A percentile compares a stretch with the other conserved stretches of the same genome.
phyloP scores from a whole-genome alignment of 2,329 filamentous ascomycete genomes.

The Colletotrichum sp. region DNA sequence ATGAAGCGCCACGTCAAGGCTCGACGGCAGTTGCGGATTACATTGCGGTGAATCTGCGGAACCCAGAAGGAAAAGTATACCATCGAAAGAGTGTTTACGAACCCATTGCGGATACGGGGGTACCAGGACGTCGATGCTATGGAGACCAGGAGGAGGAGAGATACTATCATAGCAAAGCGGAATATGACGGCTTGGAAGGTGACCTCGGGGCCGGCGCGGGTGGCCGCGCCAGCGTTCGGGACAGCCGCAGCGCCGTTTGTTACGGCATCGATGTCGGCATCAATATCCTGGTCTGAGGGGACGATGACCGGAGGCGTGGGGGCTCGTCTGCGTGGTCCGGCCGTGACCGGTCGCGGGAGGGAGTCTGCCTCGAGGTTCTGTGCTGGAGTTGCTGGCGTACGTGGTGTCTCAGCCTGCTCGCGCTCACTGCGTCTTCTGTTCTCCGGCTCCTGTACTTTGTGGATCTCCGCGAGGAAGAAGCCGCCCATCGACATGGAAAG shows the following conservation, averaged over 20 bases:
- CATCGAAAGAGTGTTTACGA: slow-evolving; percentile 70
- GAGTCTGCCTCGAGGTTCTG: slow-evolving; percentile 30
- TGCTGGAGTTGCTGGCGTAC: slow-evolving; percentile 27
- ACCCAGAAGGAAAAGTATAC: slow-evolving; percentile 89
- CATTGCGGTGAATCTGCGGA: slow-evolving; percentile 91
- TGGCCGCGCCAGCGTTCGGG: slow-evolving; percentile 18
- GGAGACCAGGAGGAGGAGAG: slow-evolving; percentile 62
- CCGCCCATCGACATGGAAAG: slow-evolving; percentile 63
- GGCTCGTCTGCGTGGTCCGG: slow-evolving; percentile 26
- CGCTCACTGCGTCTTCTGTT: slow-evolving; percentile 45
- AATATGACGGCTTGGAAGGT: slow-evolving; percentile 63
- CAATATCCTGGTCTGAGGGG: slow-evolving; percentile 68
- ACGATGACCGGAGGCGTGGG: slow-evolving; percentile 58
- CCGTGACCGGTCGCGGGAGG: slow-evolving; percentile 48
- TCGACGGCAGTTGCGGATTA: slow-evolving; percentile 87
- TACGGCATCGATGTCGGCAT: slow-evolving; percentile 56
- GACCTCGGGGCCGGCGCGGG: slow-evolving; percentile 25
- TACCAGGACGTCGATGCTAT: slow-evolving; percentile 68
- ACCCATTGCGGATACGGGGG: slow-evolving; percentile 55
- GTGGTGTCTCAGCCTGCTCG: slow-evolving; percentile 26
- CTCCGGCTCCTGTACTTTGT: slow-evolving; percentile 65
- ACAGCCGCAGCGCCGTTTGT: slow-evolving; percentile 30
- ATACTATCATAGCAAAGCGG: slow-evolving; percentile 60
- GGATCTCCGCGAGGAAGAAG: slow-evolving; percentile 64
- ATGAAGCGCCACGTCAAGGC: slow-evolving; percentile 94